Base-by-base conservation (phyloP, 495 filamentous ascomycete species). In the Cercophora samala region DNA sequence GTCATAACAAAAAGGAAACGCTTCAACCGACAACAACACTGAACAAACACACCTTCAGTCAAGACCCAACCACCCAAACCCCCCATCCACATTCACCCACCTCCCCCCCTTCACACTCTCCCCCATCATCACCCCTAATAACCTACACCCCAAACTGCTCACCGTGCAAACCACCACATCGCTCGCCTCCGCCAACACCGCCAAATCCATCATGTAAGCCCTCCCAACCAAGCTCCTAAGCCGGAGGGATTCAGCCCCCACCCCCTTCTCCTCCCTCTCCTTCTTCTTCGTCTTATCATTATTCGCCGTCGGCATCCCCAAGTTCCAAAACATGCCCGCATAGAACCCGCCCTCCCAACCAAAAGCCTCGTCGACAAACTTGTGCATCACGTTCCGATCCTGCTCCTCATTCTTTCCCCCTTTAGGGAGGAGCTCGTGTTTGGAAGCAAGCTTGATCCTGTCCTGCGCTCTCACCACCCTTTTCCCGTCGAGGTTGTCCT, bases 301-400 rank as follows among this genome's bases (percentile, higher is more conserved):
- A 62, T 37, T n/a, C 29, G 25, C 58, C 62, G 69, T 71, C 18
- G 77, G 69, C 22, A 74, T 73, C 25, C 89, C 89, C 1, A 91
- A 76, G 55, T 83, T 83, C 84, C 86, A 90, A 73, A 92, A 91
- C 76, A 91, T 85, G 67, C 82, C 81, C 23, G 81, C 78, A 75
- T 87, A 91, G 77, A 92, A 92, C 8, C 89, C 89, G 37, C 89
- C 89, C 71, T 91, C 89, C 89, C 89, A 91, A 25, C 89, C 89
- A 29, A 87, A 82, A 23, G 83, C 81, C 74, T 90, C 87, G 61
- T 90, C 88, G 51, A 88, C 80, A 74, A 86, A 89, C 65, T 84
- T 84, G 70, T 81, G 82, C 68, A 84, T 80, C 25, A 80, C 76
- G 6, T 76, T 69, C 21, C 74, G 65, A 37, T 80, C 74, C 11